Base-by-base conservation (phyloP, 2,329 filamentous ascomycete genomes). In the Zymoseptoria tritici region DNA sequence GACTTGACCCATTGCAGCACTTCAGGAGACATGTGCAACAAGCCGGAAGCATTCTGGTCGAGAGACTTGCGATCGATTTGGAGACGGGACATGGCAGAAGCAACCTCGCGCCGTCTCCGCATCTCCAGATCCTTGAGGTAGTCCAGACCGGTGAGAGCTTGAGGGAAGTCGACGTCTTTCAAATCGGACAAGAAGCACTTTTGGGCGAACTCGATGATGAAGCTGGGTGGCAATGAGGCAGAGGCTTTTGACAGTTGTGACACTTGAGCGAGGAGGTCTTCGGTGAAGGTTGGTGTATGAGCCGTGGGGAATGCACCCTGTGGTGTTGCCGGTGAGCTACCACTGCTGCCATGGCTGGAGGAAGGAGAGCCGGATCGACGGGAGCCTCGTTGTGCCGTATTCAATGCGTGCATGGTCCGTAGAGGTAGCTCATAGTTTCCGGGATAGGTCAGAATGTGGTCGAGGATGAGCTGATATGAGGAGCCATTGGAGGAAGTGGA, bases 351-450 rank as follows among this genome's bases (percentile, higher is more conserved):
- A n/a, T 64, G 65, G 59, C 66, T 71, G 36, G 72, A 72, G 3
- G 71, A 72, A 8, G 74, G 70, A 4, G 73, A 66, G 49, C 56
- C 59, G n/a, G 58, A 53, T n/a, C 60, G 59, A 29, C 57, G 65
- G 46, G 76, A 73, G n/a, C 75, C 73, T 55, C 77, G 79, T 19
- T 83, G 79, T 19, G 81, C 80, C 62, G 81, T 84, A 69, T 88
- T 88, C 71, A 88, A 78, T 24, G 81, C 81, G 75, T 87, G 87
- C 82, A 87, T 87, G 63, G 83, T 86, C 59, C 85, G 81, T 26
- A 88, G 77, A 20, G 85, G 85, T 31, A 87, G 83, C 67, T 87
- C 85, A 68, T 87, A 87, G 66, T 78, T 82, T 67, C 79, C 80
- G 8, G 84, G 83, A 68, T 86, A 85, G 60, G 81, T 80, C 57